phyloP scores from a whole-genome alignment of 106 monocot species.

The Acanthochlamys bracteata region DNA sequence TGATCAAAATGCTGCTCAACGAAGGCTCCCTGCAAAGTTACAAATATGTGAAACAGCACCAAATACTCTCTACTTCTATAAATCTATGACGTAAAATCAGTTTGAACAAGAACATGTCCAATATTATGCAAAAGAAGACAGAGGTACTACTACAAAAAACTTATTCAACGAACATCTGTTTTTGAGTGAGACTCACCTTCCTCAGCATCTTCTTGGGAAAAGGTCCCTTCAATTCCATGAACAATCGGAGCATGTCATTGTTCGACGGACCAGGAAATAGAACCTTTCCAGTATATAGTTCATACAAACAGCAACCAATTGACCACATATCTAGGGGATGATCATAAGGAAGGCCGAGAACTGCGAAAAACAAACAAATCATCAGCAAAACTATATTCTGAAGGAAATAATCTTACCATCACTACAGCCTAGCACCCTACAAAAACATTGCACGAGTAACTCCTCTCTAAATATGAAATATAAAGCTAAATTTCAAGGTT shows the following conservation, averaged over 20 bases:
- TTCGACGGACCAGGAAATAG: constrained; percentile 92
- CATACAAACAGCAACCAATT: constrained; percentile 95
- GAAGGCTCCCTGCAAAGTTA: constrained; percentile 52
- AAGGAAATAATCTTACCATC: too few relatives aligned
- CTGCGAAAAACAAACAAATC: constrained; percentile 32
- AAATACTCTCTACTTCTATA: background rate
- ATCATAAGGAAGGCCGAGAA: constrained; percentile 92
- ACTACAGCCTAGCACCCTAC: too few relatives aligned
- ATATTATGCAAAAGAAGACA: too few relatives aligned
- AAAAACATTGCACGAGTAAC: too few relatives aligned
- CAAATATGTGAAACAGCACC: background rate
- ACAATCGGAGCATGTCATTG: constrained; percentile 96
- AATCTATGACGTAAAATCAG: too few relatives aligned
- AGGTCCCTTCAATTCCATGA: constrained; percentile 94
- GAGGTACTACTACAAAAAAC: too few relatives aligned
- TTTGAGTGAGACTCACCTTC: constrained; percentile 41
- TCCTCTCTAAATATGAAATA: too few relatives aligned
- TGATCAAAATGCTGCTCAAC: constrained; percentile 83
- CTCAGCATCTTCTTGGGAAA: constrained; percentile 97
- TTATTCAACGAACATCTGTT: too few relatives aligned
- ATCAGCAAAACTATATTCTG: too few relatives aligned
- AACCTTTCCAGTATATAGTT: constrained; percentile 88
- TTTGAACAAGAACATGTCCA: too few relatives aligned
- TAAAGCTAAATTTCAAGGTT: too few relatives aligned
- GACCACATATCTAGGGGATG: constrained; percentile 99